Evolutionary conservation across 2,329 filamentous ascomycete genomes (phyloP).

Genomic region (Aspergillus persii): DNA sequence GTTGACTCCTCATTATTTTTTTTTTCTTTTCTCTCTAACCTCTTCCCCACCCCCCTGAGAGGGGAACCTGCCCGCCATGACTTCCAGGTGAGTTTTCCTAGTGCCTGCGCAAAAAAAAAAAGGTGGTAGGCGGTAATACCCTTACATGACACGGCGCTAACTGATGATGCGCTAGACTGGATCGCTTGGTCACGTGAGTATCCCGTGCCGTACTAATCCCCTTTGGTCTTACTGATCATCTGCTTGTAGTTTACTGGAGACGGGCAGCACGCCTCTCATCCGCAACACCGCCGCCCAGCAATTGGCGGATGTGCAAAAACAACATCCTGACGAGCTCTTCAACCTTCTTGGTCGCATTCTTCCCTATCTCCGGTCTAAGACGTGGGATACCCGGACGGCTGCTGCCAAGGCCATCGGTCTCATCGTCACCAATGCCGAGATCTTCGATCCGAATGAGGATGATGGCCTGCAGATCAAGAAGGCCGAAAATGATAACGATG

Average conservation of each 20-base stretch:
- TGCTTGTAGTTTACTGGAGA: conserved; percentile 79
- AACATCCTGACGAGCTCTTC: conserved; percentile 95
- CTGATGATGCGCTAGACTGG: conserved; percentile 58
- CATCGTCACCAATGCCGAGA: conserved; percentile 83
- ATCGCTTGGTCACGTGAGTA: conserved; percentile 83
- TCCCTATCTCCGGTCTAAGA: conserved; percentile 91
- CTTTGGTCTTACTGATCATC: conserved; percentile 24
- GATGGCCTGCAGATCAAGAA: conserved; percentile 55
- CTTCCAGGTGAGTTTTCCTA: conserved; percentile 40
- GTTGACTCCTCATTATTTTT: not conserved
- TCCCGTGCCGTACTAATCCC: not conserved
- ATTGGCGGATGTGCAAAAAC: conserved; percentile 95
- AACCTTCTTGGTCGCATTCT: conserved; percentile 90
- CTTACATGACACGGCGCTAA: conserved; percentile 32
- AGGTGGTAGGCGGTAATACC: conserved; percentile 4
- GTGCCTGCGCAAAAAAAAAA: conserved; percentile 8
- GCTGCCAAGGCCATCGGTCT: conserved; percentile 92
- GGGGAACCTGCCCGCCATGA: conserved; percentile 35
- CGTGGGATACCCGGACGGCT: conserved; percentile 94
- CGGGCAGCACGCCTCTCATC: conserved; percentile 92
- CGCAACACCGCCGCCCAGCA: conserved; percentile 96
- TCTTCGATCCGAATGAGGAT: conserved; percentile 82
- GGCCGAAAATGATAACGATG: conserved; percentile 53
- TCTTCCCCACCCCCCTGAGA: conserved; percentile 22
- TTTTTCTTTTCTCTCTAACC: conserved; percentile 9